These are phyloP conservation scores for Trichophyton simii DNA, from an alignment of 2,329 filamentous ascomycete species.

Conservation along the genomic window DNA sequence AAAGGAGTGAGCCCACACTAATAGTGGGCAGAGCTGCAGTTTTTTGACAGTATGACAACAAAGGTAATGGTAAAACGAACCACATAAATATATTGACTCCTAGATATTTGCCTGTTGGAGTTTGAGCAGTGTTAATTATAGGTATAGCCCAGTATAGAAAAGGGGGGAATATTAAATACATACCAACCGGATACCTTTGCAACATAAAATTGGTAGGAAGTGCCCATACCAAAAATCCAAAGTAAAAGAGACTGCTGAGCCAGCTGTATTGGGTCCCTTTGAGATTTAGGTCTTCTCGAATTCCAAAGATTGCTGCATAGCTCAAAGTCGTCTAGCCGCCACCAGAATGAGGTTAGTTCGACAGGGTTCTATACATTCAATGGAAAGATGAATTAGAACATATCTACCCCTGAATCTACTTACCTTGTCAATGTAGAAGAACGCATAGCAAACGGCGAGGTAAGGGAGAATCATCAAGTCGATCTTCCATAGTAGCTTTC, in stretches of 20 bases:
- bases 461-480: conserved; percentile 49
- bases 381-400: background rate
- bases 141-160: background rate
- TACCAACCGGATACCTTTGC: conserved; percentile 41
- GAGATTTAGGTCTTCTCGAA: conserved; percentile 46
- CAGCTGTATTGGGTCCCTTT: conserved; percentile 48
- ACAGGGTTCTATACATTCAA: background rate
- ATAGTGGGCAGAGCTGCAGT: too few relatives aligned
- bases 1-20: too few relatives aligned
- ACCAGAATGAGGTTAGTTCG: background rate
- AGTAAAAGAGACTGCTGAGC: conserved; percentile 44
- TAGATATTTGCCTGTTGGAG: conserved; percentile 37
- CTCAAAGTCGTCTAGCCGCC: conserved; percentile 41
- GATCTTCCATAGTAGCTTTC: conserved; percentile 42
- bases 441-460: conserved; percentile 42
- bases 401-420: background rate
- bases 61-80: conserved; percentile 17
- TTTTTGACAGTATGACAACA: background rate
- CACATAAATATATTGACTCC: conserved; percentile 48
- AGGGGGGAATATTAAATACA: conserved; percentile 9
- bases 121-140: background rate
- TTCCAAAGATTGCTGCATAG: conserved; percentile 54
- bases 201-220: conserved; percentile 44
- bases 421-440: conserved; percentile 39
- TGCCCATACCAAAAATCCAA: conserved; percentile 43